Percentiles rank a stretch among this genome's conserved stretches.
These are phyloP conservation scores for Zygoascus sp. DNA, from an alignment of 1,139 yeast genomes.

Conservation along the genomic window DNA sequence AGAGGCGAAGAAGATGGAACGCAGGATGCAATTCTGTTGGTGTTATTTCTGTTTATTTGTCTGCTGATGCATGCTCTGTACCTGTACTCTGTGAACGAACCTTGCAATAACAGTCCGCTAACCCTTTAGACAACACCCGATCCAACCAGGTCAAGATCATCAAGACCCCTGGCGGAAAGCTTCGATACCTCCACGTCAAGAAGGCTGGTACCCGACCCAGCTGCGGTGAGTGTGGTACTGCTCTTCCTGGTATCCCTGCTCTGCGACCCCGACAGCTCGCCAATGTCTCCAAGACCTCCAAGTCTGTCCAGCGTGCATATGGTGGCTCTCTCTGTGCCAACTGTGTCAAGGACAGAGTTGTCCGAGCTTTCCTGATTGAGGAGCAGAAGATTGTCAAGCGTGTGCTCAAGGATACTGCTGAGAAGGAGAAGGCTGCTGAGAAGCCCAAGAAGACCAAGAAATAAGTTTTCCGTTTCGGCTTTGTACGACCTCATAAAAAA, in stretches of 20 bases:
- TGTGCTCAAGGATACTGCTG: slow-evolving; percentile 92
- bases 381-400: slow-evolving; percentile 99
- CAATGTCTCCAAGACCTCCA: slow-evolving; percentile 87
- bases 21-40: too few relatives aligned
- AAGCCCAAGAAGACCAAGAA: slow-evolving; percentile 37
- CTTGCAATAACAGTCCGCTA: too few relatives aligned
- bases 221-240: slow-evolving; percentile 97
- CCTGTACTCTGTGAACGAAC: too few relatives aligned
- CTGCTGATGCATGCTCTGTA: too few relatives aligned
- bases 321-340: slow-evolving; percentile 99
- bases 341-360: slow-evolving; percentile 98
- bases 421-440: slow-evolving; percentile 67
- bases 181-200: slow-evolving; percentile 96
- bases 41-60: too few relatives aligned
- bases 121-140: slow-evolving; percentile 85
- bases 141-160: slow-evolving; percentile 99
- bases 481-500: slow-evolving; percentile 1
- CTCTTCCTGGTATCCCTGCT: slow-evolving; percentile 83
- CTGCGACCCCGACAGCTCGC: slow-evolving; percentile 99
- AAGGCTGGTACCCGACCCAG: slow-evolving; percentile 93
- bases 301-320: slow-evolving; percentile 98
- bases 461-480: neutral
- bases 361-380: slow-evolving; percentile 98
- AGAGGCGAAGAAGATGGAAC: neutral
- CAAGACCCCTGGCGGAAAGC: slow-evolving; percentile 99